These are phyloP conservation scores for Amaranthus cruentus DNA, from an alignment of 148 eudicot genomes.

Conservation along the genomic window DNA sequence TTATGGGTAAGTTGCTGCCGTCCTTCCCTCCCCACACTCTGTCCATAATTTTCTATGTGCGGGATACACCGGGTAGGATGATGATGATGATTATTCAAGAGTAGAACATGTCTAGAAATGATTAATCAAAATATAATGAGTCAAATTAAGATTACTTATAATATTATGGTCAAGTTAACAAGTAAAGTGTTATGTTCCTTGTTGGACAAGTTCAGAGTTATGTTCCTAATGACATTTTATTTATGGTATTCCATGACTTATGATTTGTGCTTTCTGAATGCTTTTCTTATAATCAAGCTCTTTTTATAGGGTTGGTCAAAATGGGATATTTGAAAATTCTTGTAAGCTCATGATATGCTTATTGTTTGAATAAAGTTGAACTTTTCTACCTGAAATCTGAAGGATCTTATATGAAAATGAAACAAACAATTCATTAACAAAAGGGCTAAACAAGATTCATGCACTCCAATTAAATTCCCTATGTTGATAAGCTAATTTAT, in stretches of 20 bases:
- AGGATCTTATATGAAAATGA: conserved; percentile 14
- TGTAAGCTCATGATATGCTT: neutral
- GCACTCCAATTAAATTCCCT: neutral
- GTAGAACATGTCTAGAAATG: neutral
- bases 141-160: conserved; percentile 8
- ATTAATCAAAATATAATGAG: neutral
- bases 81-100: neutral
- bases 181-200: conserved; percentile 14
- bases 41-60: too few relatives aligned
- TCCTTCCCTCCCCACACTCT: too few relatives aligned
- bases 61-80: too few relatives aligned
- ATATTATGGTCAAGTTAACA: neutral
- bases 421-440: neutral
- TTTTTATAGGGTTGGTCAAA: neutral
- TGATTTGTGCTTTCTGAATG: neutral
- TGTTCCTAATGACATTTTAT: neutral
- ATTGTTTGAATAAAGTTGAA: neutral
- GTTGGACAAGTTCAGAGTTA: conserved; percentile 4
- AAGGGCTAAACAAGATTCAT: conserved; percentile 10
- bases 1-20: too few relatives aligned
- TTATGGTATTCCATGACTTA: conserved; percentile 11
- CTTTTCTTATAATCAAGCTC: neutral
- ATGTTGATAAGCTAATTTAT: neutral
- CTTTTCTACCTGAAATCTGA: conserved; percentile 13
- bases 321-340: neutral